Conservation (phyloP, 306 rosid genomes). For the Castanea crenata region DNA sequence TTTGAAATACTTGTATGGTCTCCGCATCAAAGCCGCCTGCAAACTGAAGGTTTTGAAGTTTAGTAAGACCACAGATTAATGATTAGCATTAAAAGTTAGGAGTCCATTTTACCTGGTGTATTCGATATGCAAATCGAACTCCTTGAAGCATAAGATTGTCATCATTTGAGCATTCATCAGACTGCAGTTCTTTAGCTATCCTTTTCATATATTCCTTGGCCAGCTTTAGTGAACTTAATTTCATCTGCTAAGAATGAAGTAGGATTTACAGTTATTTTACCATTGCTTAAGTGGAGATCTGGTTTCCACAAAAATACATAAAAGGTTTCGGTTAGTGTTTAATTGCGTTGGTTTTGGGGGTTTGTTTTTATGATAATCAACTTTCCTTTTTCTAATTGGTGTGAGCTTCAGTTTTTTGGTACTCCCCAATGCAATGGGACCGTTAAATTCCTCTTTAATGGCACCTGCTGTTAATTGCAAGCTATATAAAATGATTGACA, state of each 20-base stretch:
- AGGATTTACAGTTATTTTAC: background rate
- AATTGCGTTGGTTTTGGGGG: too few species aligned
- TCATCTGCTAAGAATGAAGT: constrained; percentile 54
- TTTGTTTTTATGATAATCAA: too few species aligned
- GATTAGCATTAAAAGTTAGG: background rate
- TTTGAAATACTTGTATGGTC: constrained; percentile 54
- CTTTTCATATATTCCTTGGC: constrained; percentile 71
- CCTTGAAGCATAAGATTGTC: constrained; percentile 70
- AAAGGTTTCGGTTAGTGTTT: too few species aligned
- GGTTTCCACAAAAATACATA: too few species aligned
- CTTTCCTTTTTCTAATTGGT: too few species aligned
- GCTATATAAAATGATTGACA: too few species aligned
- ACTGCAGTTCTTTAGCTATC: constrained; percentile 44
- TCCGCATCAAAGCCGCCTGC: constrained; percentile 91
- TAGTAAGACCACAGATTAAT: constrained; percentile 9
- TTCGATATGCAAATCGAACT: constrained; percentile 73
- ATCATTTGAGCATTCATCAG: constrained; percentile 41
- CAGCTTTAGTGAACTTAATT: constrained; percentile 62
- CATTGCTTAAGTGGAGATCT: background rate
- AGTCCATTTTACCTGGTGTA: constrained; percentile 68
- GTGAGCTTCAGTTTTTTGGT: too few species aligned
- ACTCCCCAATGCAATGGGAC: too few species aligned
- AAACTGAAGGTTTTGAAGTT: constrained; percentile 48
- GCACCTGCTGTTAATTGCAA: too few species aligned
- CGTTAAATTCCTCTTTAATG: too few species aligned